Evolutionary conservation across 345 rosid species (phyloP).

Genomic region (Populus ilicifolia): DNA sequence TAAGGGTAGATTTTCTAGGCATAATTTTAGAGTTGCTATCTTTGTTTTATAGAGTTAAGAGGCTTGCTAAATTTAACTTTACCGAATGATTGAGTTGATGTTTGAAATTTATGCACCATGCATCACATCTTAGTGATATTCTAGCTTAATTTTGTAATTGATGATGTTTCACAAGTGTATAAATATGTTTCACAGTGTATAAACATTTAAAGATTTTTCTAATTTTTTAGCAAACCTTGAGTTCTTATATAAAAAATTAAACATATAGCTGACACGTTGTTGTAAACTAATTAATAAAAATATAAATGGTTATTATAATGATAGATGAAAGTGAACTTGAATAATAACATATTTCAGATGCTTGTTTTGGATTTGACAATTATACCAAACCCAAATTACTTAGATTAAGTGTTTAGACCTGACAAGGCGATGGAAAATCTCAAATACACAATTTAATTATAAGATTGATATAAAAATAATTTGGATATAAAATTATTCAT

Average conservation of each 20-base stretch:
- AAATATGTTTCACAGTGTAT: background rate
- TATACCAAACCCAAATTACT: too few species aligned
- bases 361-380: too few species aligned
- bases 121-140: background rate
- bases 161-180: background rate
- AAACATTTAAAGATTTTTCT: background rate
- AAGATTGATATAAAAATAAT: too few species aligned
- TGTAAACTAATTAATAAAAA: too few species aligned
- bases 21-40: conserved; percentile 43
- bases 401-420: too few species aligned
- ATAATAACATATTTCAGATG: too few species aligned
- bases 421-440: too few species aligned
- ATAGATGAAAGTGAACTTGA: too few species aligned
- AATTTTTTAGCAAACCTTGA: background rate
- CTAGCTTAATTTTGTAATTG: background rate
- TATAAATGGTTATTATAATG: too few species aligned
- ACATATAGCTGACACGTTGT: too few species aligned
- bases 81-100: background rate
- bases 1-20: conserved; percentile 52
- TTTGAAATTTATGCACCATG: background rate
- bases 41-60: background rate
- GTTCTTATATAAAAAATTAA: background rate
- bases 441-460: too few species aligned
- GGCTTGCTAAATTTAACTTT: background rate
- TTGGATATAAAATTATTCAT: too few species aligned